These are phyloP conservation scores for Torrubiella hemipterigena DNA, from an alignment of 2,329 filamentous ascomycete genomes.

Conservation along the genomic window DNA sequence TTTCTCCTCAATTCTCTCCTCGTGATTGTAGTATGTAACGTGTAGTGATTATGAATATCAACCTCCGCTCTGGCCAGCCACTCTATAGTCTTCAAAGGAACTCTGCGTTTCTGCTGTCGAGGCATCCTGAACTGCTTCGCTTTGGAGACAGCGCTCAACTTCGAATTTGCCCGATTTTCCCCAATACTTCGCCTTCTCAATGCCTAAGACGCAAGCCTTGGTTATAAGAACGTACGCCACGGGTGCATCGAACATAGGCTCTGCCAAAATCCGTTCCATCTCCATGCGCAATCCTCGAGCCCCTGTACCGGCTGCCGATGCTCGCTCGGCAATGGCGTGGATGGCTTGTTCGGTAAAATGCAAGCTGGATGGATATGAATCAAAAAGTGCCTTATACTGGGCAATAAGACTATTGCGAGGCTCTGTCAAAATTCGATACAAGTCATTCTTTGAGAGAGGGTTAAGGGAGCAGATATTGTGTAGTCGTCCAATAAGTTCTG, in stretches of 20 bases:
- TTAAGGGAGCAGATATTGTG: slow-evolving; percentile 82
- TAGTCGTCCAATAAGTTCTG: slow-evolving; percentile 89
- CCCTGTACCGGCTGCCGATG: slow-evolving; percentile 54
- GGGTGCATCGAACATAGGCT: slow-evolving; percentile 73
- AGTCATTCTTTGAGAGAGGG: slow-evolving; percentile 52
- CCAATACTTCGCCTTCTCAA: slow-evolving; percentile 49
- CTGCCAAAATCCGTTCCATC: slow-evolving; percentile 65
- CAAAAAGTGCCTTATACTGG: slow-evolving; percentile 83
- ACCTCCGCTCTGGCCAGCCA: slow-evolving; percentile 35
- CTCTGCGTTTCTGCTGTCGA: slow-evolving; percentile 9
- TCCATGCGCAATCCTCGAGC: slow-evolving; percentile 69
- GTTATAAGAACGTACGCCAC: slow-evolving; percentile 66
- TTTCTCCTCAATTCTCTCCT: slow-evolving; percentile 14
- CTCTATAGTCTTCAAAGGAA: slow-evolving; percentile 29
- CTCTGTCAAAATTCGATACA: slow-evolving; percentile 84
- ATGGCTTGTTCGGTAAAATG: slow-evolving; percentile 74
- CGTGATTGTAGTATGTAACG: slow-evolving; percentile 3
- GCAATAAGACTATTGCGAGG: slow-evolving; percentile 78
- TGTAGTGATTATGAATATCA: slow-evolving; percentile 12
- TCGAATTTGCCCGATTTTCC: slow-evolving; percentile 60
- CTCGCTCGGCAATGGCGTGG: slow-evolving; percentile 64
- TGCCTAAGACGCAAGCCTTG: slow-evolving; percentile 52
- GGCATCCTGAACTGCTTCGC: slow-evolving; percentile 43
- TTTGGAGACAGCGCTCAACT: slow-evolving; percentile 49
- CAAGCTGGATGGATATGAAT: slow-evolving; percentile 65